Base-by-base conservation (phyloP, 2,329 filamentous ascomycete species). In the Aphanocladium album region DNA sequence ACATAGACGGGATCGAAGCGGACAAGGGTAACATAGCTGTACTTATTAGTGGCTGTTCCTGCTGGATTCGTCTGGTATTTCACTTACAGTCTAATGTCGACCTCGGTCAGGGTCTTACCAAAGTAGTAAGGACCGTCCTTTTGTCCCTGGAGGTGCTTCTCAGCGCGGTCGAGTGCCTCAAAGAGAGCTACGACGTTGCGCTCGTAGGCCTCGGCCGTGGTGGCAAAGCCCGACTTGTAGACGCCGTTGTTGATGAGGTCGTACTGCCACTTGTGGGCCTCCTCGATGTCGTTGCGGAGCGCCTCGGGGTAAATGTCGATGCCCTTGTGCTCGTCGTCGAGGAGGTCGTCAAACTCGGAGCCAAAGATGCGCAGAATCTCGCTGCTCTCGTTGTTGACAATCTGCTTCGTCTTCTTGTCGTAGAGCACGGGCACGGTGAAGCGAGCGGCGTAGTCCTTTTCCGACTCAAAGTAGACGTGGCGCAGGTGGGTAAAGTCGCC, bases 351-450 rank as follows among this genome's bases (percentile, higher is more conserved):
- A 71, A 98, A 98, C 73, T 86, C 90, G 46, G 81, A 82, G 71
- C 90, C 90, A 63, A 97, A 79, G 90, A 96, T 96, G 71, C 93
- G 87, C 72, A 96, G 87, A 72, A 97, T 96, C 77, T 97, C 93
- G 66, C 88, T 87, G 74, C 89, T 91, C 81, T 96, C 93, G 67
- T 97, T 97, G 83, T 83, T 95, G 64, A 96, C 92, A 69, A 96
- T 96, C 37, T 79, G 83, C 68, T 87, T 83, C 57, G 79, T 76
- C 77, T 89, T 86, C 76, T 85, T 91, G 76, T 96, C 91, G 77
- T 89, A 96, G 60, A 97, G 80, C 3, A 91, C 89, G 0, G 93
- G 93, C 17, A 97, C 93, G 0, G 93, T 96, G 73, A 93, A 96
- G 14, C 93, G 84, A 1, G 89, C 92, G 2, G 78, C 72, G 69